phyloP scores from a whole-genome alignment of 345 rosid species.

The Dovyalis caffra region DNA sequence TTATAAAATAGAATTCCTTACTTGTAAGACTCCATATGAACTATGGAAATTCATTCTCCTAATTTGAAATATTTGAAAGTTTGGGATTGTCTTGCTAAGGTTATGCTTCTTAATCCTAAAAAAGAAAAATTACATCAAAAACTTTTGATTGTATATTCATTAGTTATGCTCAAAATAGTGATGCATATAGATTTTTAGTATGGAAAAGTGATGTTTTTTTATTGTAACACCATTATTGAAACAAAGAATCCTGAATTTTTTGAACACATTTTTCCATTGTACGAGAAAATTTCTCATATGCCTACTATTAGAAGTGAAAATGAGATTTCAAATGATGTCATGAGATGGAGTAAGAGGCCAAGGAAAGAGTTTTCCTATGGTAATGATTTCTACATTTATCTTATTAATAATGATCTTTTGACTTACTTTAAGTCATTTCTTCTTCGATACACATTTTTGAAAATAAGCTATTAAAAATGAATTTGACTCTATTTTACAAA shows the following conservation, averaged over 20 bases:
- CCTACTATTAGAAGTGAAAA: too few species aligned
- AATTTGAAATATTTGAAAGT: background rate
- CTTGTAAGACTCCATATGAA: background rate
- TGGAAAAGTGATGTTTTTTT: background rate
- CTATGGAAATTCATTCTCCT: background rate
- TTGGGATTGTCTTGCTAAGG: too few species aligned
- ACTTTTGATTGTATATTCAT: constrained; percentile 5
- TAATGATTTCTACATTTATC: too few species aligned
- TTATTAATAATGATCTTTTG: too few species aligned
- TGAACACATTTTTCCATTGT: background rate
- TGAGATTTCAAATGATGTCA: too few species aligned
- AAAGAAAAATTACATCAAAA: too few species aligned
- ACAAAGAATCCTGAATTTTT: background rate
- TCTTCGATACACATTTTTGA: background rate
- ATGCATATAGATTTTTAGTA: background rate
- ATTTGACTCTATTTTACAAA: too few species aligned
- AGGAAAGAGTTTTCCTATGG: too few species aligned
- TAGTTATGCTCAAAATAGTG: background rate
- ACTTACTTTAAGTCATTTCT: too few species aligned
- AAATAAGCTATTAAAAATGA: background rate
- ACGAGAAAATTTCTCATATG: background rate
- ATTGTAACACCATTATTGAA: background rate
- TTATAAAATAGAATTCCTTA: background rate
- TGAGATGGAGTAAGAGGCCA: too few species aligned
- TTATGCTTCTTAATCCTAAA: too few species aligned